These are phyloP conservation scores for Botrytis medusae DNA, from an alignment of 2,329 filamentous ascomycete species.

Conservation along the genomic window DNA sequence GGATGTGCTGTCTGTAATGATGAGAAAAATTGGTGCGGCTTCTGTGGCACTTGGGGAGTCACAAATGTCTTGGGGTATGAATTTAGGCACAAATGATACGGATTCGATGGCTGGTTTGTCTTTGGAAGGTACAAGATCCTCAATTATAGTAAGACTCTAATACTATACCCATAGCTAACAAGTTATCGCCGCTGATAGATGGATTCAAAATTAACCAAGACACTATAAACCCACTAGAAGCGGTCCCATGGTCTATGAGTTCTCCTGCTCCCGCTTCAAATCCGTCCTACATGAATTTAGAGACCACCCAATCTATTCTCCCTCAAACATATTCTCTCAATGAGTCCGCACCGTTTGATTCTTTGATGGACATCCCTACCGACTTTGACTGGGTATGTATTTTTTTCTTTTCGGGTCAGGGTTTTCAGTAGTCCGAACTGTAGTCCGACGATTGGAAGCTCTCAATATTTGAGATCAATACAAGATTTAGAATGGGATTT, in stretches of 20 bases:
- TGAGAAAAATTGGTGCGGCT: not conserved
- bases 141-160: not conserved
- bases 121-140: not conserved
- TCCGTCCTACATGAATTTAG: not conserved
- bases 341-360: not conserved
- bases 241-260: not conserved
- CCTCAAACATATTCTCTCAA: not conserved
- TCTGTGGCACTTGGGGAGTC: not conserved
- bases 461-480: not conserved
- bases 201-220: not conserved
- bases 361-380: not conserved
- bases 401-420: not conserved
- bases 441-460: not conserved
- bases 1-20: constrained; percentile 11
- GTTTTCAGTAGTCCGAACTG: not conserved
- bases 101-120: constrained; percentile 3
- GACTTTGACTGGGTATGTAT: constrained; percentile 13
- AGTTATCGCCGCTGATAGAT: not conserved
- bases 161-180: not conserved
- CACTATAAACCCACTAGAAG: not conserved
- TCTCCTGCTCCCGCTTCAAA: not conserved
- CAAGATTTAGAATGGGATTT: not conserved
- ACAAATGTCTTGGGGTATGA: not conserved
- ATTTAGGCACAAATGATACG: not conserved
- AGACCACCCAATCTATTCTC: not conserved